Conservation (phyloP, 768 basidiomycete species). For the Porpolomopsis calyptriformis region DNA sequence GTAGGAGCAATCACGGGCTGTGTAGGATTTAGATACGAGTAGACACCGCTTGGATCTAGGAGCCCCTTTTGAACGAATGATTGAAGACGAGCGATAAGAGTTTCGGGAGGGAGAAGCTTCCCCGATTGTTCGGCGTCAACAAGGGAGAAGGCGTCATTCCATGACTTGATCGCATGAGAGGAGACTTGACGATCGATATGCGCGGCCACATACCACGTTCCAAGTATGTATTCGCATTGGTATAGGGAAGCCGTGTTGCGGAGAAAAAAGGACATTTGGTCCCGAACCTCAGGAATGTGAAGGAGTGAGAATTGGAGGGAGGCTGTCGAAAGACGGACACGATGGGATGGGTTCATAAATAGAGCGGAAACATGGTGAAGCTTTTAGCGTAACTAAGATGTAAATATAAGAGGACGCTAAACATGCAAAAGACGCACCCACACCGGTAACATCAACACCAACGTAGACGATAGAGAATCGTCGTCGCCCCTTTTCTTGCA, state of each 20-base stretch:
- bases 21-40: slow-evolving; percentile 52
- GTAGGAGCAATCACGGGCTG: slow-evolving; percentile 27
- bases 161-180: slow-evolving; percentile 38
- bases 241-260: slow-evolving; percentile 36
- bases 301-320: slow-evolving; percentile 58
- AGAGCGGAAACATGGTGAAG: slow-evolving; percentile 79
- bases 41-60: slow-evolving; percentile 52
- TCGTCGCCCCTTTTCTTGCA: slow-evolving; percentile 34
- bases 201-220: slow-evolving; percentile 62
- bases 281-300: slow-evolving; percentile 36
- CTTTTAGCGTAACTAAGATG: slow-evolving; percentile 27
- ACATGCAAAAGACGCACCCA: slow-evolving; percentile 55
- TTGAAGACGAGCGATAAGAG: slow-evolving; percentile 28
- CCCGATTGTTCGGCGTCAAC: slow-evolving; percentile 6
- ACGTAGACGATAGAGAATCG: slow-evolving; percentile 27
- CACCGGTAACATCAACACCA: slow-evolving; percentile 66
- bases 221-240: slow-evolving; percentile 49
- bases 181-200: slow-evolving; percentile 58
- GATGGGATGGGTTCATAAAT: slow-evolving; percentile 69
- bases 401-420: not conserved
- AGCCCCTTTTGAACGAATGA: slow-evolving; percentile 44
- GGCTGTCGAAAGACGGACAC: slow-evolving; percentile 53
- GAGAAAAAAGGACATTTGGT: slow-evolving; percentile 41
- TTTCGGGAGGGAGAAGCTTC: slow-evolving; percentile 23
- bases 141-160: slow-evolving; percentile 32